A percentile compares a stretch with the other conserved stretches of the same genome.
These are phyloP conservation scores for Saposhnikovia divaricata DNA, from an alignment of 129 eudicot species.

Conservation along the genomic window DNA sequence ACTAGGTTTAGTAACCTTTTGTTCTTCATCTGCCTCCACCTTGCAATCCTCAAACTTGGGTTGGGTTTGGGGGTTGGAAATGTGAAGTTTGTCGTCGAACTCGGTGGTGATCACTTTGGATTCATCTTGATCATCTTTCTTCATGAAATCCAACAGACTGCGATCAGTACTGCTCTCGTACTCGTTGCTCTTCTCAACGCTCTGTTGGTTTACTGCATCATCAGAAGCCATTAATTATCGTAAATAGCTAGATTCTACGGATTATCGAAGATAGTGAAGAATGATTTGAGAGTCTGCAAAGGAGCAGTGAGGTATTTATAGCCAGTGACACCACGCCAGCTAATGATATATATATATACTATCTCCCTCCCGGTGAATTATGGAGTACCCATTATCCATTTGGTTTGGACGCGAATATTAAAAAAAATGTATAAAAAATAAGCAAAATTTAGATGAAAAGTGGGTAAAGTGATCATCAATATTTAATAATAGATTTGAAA, in stretches of 20 bases:
- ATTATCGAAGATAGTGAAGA: background rate
- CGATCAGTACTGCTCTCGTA: constrained; percentile 42
- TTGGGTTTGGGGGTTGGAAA: background rate
- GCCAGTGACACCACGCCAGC: constrained; percentile 33
- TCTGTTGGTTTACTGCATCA: background rate
- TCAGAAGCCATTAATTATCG: constrained; percentile 56
- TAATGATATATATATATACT: background rate
- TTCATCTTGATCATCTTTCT: constrained; percentile 45
- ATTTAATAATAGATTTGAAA: too few species aligned
- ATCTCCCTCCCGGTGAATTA: too few species aligned
- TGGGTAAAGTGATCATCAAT: too few species aligned
- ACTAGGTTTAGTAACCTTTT: background rate
- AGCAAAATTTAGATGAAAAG: too few species aligned
- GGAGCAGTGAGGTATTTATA: constrained; percentile 12
- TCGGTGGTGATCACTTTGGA: constrained; percentile 21
- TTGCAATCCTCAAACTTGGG: background rate
- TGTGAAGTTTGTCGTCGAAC: background rate
- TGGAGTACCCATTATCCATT: too few species aligned
- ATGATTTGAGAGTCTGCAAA: background rate
- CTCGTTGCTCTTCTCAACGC: constrained; percentile 18
- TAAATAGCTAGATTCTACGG: background rate
- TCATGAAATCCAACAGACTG: constrained; percentile 47
- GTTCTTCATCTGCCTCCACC: background rate
- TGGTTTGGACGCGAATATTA: too few species aligned
- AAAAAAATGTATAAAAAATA: too few species aligned